Evolutionary conservation across 768 basidiomycete species (phyloP), one percentile per base, ranked within the genome.

Genomic region (Dioszegia crocea): DNA sequence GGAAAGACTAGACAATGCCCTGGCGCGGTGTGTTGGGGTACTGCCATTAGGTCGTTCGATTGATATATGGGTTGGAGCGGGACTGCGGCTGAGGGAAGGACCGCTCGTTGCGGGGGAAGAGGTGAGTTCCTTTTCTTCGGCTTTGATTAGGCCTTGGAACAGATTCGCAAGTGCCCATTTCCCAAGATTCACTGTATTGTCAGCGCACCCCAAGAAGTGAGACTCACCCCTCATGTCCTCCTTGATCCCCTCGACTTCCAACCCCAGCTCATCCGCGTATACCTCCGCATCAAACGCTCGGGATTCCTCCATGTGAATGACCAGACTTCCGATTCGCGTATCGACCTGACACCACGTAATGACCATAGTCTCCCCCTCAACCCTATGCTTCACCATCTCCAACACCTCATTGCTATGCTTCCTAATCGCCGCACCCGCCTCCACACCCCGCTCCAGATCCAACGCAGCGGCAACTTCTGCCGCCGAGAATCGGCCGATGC

Each of bases 361-460:
- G 9, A 89, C 85, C 27, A 89, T 86, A 0, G 88, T 90, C 73
- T 98, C 91, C 27, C 94, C 93, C 70, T 99, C 96, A n/a, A 98
- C 88, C 38, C 89, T 80, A 70, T 91, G 90, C 58, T 87, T 82
- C 19, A 97, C 90, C 40, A 84, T 82, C 76, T 97, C 94, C 51
- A 99, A 79, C 4, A 87, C 85, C 68, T 94, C 92, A 26, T 67
- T 63, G 1, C 62, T 67, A 54, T 74, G 73, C 30, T 66, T 67
- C 10, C 71, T 26, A 6, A 67, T 63, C 11, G 58, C 63, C 21
- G 55, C 33, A 21, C 65, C 69, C 3, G 59, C 59, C 21, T 58
- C 59, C 10, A 65, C 43, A 0, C 68, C 71, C 11, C 62, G 26
- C 41, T 70, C 71, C 12, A 73, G 55, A 52, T 67, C 59, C 24